phyloP scores from a whole-genome alignment of 768 basidiomycete species.

The Crucibulum laeve region DNA sequence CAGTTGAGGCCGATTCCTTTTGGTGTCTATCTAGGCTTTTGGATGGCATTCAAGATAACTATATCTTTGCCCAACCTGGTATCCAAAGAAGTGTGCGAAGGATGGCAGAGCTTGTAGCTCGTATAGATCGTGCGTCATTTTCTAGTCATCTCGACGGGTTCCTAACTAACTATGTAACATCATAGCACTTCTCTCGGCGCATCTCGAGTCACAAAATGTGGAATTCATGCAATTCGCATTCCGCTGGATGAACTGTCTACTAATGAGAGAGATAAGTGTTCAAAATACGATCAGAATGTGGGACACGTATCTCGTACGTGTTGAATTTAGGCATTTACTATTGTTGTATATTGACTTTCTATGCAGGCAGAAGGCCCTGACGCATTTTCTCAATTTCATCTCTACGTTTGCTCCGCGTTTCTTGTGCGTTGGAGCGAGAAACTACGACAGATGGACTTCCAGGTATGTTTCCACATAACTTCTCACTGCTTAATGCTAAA shows the following conservation, averaged over 20 bases:
- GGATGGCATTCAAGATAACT: constrained; percentile 98
- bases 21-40: constrained; percentile 96
- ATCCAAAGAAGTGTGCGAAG: constrained; percentile 90
- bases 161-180: background rate
- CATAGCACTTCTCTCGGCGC: constrained; percentile 78
- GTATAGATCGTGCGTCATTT: constrained; percentile 70
- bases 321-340: background rate
- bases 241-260: constrained; percentile 98
- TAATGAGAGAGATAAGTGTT: constrained; percentile 98
- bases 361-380: constrained; percentile 91
- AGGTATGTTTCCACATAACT: constrained; percentile 46
- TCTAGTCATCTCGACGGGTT: constrained; percentile 3
- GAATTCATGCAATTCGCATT: constrained; percentile 99
- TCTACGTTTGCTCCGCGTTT: constrained; percentile 98
- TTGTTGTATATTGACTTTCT: constrained; percentile 3
- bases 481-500: constrained; percentile 2
- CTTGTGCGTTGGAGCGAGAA: constrained; percentile 94
- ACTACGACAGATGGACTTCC: constrained; percentile 95
- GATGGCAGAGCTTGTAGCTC: constrained; percentile 89
- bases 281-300: constrained; percentile 98
- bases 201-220: constrained; percentile 87
- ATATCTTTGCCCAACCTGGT: constrained; percentile 94
- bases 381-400: constrained; percentile 97
- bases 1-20: constrained; percentile 95
- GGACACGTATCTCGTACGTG: constrained; percentile 94